Conservation (phyloP, 1,284 basidiomycete species). For the Volvariella volvacea region DNA sequence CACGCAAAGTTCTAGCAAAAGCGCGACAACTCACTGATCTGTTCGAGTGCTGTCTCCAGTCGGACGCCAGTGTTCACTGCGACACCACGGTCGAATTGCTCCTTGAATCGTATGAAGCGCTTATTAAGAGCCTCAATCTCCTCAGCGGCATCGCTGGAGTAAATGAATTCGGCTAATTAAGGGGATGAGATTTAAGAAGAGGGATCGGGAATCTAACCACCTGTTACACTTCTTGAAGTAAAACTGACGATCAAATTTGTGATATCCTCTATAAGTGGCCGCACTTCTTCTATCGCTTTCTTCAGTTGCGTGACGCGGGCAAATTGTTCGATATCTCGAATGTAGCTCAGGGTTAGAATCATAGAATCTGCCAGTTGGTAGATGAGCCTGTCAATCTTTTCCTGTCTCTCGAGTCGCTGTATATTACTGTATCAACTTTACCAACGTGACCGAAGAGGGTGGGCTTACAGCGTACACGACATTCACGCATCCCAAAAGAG, state of each 20-base stretch:
- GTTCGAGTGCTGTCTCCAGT: conserved; percentile 2
- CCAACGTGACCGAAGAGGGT: not conserved
- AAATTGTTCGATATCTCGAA: conserved; percentile 18
- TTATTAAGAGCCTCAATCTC: conserved; percentile 12
- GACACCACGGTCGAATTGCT: conserved; percentile 16
- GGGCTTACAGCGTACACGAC: conserved; percentile 13
- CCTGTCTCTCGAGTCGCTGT: conserved; percentile 14
- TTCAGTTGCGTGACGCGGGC: conserved; percentile 15
- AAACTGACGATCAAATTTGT: conserved; percentile 17
- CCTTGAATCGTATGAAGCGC: conserved; percentile 12
- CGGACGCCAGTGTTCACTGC: not conserved
- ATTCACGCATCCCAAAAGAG: conserved; percentile 15
- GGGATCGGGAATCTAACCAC: conserved; percentile 1
- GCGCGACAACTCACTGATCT: not conserved
- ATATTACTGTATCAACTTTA: not conserved
- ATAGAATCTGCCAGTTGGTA: conserved; percentile 14
- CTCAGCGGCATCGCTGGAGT: conserved; percentile 10
- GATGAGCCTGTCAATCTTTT: conserved; percentile 12
- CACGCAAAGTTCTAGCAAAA: not conserved
- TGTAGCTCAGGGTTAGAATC: conserved; percentile 15
- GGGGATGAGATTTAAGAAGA: not conserved
- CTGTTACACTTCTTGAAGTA: conserved; percentile 8
- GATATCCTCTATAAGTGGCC: conserved; percentile 17
- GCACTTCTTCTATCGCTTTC: conserved; percentile 15
- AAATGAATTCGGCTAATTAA: conserved; percentile 8